phyloP scores from a whole-genome alignment of 805 yeast genomes.

The Schwanniomyces pseudopolymorphus region DNA sequence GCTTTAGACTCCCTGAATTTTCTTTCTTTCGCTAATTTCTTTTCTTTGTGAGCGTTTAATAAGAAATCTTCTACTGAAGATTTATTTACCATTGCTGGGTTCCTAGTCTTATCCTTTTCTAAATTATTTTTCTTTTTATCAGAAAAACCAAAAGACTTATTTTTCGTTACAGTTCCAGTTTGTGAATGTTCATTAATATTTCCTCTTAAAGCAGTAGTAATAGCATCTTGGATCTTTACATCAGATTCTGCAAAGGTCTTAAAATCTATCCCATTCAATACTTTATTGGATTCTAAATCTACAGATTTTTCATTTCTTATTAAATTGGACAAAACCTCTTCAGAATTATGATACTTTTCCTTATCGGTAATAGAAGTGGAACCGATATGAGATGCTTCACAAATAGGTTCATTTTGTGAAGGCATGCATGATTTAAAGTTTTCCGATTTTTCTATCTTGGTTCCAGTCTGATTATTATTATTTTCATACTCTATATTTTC shows the following conservation, averaged over 20 bases:
- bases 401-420: background rate
- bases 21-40: constrained; percentile 40
- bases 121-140: constrained; percentile 7
- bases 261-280: background rate
- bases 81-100: constrained; percentile 9
- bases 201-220: constrained; percentile 21
- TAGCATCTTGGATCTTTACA: constrained; percentile 19
- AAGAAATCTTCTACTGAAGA: constrained; percentile 42
- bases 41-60: constrained; percentile 40
- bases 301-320: constrained; percentile 9
- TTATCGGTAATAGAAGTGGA: no score
- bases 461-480: background rate
- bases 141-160: background rate
- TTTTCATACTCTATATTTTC: constrained; percentile 16
- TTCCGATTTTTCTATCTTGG: no score
- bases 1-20: constrained; percentile 50
- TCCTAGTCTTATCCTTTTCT: background rate
- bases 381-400: no score
- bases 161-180: constrained; percentile 1
- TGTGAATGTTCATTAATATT: background rate
- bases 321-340: constrained; percentile 13
- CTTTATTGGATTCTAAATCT: constrained; percentile 6
- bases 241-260: constrained; percentile 9
- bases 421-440: background rate
- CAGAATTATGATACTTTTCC: constrained; percentile 16